Base-by-base conservation (phyloP, 805 yeast genomes). In the Yamadazyma phyllophila region DNA sequence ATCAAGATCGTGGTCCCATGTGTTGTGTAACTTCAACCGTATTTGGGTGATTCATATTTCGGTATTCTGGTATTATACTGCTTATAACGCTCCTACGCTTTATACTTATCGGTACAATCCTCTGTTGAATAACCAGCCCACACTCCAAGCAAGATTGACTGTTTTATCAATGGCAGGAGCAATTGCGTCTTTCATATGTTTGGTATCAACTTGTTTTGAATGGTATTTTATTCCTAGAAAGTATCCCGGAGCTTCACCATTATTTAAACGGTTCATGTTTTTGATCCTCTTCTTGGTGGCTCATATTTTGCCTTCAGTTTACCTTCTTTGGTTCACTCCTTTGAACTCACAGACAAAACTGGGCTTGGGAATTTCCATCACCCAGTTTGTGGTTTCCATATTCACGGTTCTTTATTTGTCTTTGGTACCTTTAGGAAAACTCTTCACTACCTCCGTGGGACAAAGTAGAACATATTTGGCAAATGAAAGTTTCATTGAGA, bases 41-140 rank as follows among this genome's bases (percentile, higher is more conserved):
- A 80, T 85, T 43, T 85, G 92, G 91, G 81, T 85, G 44, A 77
- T 87, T 41, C 96, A 88, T 58, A 68, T 82, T 33, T 73, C 88
- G 1, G 69, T 81, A 29, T 88, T 85, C 61, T 88, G 96, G 96
- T 78, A 81, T 46, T 88, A 81, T 58, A 84, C 90, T 0, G 61
- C 83, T 36, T 77, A 76, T 59, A 85, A 88, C 59, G 71, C 90
- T 0, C 82, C 87, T 1, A 76, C 86, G 0, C 66, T 88, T 26
- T 87, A 84, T 60, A 83, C 89, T 0, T 65, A 66, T 32, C 66
- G 77, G 43, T 85, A 84, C 57, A 41, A 46, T 17, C 80, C 78
- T 33, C 58, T 69, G 6, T 52, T 71, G 38, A 76, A 85, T 55
- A 83, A 79, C 58, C 77, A 76, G 27, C 95, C 96, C 1, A 71